Evolutionary conservation across 2,329 filamentous ascomycete species (phyloP), one percentile per base, ranked within the genome.

Genomic region (Daldinia sp.): DNA sequence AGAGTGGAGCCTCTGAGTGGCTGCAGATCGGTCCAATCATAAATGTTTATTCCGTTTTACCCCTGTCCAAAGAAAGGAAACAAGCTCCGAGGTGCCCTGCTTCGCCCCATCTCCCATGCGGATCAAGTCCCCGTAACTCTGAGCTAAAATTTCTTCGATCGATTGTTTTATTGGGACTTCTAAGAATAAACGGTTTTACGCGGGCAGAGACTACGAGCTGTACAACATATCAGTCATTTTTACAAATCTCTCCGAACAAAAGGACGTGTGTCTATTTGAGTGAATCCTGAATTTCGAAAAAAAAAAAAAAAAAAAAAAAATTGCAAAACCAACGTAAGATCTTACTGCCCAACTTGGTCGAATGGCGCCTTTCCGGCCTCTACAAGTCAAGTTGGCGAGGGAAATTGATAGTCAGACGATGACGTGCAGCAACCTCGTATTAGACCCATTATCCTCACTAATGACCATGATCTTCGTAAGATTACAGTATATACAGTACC

Each of bases 361-460:
- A 44, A 65, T 63, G 54, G 54, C 37, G 51, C 33, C 61, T 28
- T 39, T 56, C 28, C 33, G 37, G 51, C 33, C 61, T 28, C 37
- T 56, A 30, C 33, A 44, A 56, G 48, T 63, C 39, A 51, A 54
- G 18, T 46, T 53, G 13, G 30, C 23, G 26, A 61, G 53, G 26
- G 51, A 63, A 63, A 63, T 65, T 63, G 56, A 68, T 50, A 60
- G 50, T 35, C 54, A 61, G 46, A 57, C 39, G 44, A 70, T 70
- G 68, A 70, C 65, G 68, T 70, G 68, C 65, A 68, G 62, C 37
- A 62, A 65, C 53, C 68, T 70, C 68, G 68, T 70, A 70, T 70
- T 70, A 30, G 68, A 70, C 62, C 68, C 68, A 70, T 70, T 55
- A 63, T 55, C 55, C n/a, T 63, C 54, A n/a, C 50, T 68, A 68